Conservation (phyloP, 306 rosid genomes). For the Hippophae rhamnoides region DNA sequence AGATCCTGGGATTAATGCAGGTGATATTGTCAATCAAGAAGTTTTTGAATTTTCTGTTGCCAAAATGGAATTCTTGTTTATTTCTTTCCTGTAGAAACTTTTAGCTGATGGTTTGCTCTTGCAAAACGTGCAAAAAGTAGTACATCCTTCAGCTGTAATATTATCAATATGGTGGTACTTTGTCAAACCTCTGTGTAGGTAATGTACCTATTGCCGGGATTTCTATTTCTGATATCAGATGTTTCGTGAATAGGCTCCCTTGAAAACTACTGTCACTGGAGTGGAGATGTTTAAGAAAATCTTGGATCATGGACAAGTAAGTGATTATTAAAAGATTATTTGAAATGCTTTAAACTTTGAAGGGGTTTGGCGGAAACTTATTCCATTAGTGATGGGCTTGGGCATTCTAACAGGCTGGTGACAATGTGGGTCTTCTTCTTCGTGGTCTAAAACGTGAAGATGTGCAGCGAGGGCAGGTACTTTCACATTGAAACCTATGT, state of each 20-base stretch:
- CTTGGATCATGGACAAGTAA: slow-evolving; percentile 91
- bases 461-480: slow-evolving; percentile 92
- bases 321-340: slow-evolving; percentile 15
- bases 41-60: slow-evolving; percentile 5
- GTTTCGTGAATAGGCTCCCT: slow-evolving; percentile 56
- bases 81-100: slow-evolving; percentile 2
- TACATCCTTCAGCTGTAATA: not conserved
- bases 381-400: slow-evolving; percentile 20
- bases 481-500: slow-evolving; percentile 17
- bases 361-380: slow-evolving; percentile 4
- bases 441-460: slow-evolving; percentile 97
- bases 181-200: not conserved
- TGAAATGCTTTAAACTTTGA: slow-evolving; percentile 3
- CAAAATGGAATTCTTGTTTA: slow-evolving; percentile 4
- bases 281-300: slow-evolving; percentile 99
- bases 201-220: slow-evolving; percentile 4
- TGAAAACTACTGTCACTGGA: slow-evolving; percentile 87
- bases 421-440: slow-evolving; percentile 98
- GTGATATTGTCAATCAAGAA: slow-evolving; percentile 21
- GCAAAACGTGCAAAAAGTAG: slow-evolving; percentile 2
- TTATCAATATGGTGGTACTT: slow-evolving; percentile 2
- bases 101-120: not conserved
- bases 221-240: slow-evolving; percentile 11
- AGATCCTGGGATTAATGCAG: slow-evolving; percentile 84
- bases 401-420: slow-evolving; percentile 67